Base-by-base conservation (phyloP, 2,329 filamentous ascomycete species). In the Tolypocladium guangdongense region DNA sequence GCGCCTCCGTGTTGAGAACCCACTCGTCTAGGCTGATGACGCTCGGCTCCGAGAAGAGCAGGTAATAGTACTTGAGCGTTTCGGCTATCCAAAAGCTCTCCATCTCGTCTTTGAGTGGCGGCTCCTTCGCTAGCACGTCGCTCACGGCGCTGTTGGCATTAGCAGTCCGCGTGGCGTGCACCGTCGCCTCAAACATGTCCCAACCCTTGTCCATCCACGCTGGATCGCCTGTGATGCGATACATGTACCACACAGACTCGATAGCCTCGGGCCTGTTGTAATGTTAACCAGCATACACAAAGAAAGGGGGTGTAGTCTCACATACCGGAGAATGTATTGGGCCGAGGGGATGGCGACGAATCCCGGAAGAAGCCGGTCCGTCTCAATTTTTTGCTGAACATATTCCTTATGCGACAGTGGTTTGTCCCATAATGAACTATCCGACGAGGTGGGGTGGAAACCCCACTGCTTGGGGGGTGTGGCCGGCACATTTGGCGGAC, bases 61-160 rank as follows among this genome's bases (percentile, higher is more conserved):
- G 68, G 66, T 90, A 96, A 60, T 93, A 95, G 65, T 95, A 95
- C 74, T 95, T 96, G 61, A 96, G 74, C 41, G 90, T 96, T 76
- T 96, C 90, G 4, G 87, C 87, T 56, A 90, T 75, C 88, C 90
- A 96, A 69, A 95, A 95, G 63, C 87, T 91, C 72, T 95, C 87
- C 87, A 92, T 91, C 60, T 76, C 74, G 66, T 90, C 81, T 39
- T 68, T 65, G 52, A 76, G 71, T 11, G 62, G 62, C 1, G 75
- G 68, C 20, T 75, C 66, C 1, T 68, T 54, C 7, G 57, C 54
- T 27, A 77, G 69, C 14, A 91, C 85, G 62, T 88, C 81, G 49
- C 75, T 69, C 52, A 93, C 81, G 38, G 87, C 88, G 12, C 82
- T 84, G 70, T 90, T 83, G 10, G 83, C 89, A 49, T 78, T 77